Percentiles rank a stretch among this genome's conserved stretches.
phyloP scores from a whole-genome alignment of 768 basidiomycete genomes.

The Glaciozyma antarctica region DNA sequence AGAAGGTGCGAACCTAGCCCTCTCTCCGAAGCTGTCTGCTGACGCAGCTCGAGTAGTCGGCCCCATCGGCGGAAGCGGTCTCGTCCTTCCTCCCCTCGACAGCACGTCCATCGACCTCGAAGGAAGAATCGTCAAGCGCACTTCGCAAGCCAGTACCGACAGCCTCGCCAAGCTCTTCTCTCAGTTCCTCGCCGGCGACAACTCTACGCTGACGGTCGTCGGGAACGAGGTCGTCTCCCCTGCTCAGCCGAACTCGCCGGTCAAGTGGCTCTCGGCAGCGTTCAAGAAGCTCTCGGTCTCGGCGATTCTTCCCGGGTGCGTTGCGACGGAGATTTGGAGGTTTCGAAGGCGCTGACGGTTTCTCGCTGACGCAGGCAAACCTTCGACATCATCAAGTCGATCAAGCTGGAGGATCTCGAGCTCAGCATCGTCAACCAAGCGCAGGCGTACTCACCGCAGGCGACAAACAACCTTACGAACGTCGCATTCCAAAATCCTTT shows the following conservation, averaged over 20 bases:
- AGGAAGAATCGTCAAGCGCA: constrained; percentile 19
- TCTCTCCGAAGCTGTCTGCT: background rate
- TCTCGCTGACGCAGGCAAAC: background rate
- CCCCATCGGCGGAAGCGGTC: constrained; percentile 50
- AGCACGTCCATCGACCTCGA: constrained; percentile 48
- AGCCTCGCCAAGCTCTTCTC: constrained; percentile 56
- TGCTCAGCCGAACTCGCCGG: constrained; percentile 40
- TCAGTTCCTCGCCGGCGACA: constrained; percentile 54
- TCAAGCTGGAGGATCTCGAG: constrained; percentile 51
- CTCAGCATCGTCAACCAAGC: constrained; percentile 48
- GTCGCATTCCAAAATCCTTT: constrained; percentile 65
- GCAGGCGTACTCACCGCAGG: constrained; percentile 45
- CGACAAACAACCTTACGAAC: constrained; percentile 17
- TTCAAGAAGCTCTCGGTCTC: constrained; percentile 57
- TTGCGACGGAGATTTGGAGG: constrained; percentile 42
- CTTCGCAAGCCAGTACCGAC: constrained; percentile 38
- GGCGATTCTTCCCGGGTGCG: constrained; percentile 57
- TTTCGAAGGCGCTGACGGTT: background rate
- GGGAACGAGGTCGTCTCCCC: constrained; percentile 56
- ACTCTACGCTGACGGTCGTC: constrained; percentile 52
- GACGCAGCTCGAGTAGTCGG: constrained; percentile 45
- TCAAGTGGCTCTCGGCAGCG: constrained; percentile 59
- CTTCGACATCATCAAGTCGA: constrained; percentile 30
- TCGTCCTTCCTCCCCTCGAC: constrained; percentile 50
- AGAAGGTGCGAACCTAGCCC: background rate